These are phyloP conservation scores for Eucalyptus polybractea DNA, from an alignment of 345 rosid species.

Conservation along the genomic window DNA sequence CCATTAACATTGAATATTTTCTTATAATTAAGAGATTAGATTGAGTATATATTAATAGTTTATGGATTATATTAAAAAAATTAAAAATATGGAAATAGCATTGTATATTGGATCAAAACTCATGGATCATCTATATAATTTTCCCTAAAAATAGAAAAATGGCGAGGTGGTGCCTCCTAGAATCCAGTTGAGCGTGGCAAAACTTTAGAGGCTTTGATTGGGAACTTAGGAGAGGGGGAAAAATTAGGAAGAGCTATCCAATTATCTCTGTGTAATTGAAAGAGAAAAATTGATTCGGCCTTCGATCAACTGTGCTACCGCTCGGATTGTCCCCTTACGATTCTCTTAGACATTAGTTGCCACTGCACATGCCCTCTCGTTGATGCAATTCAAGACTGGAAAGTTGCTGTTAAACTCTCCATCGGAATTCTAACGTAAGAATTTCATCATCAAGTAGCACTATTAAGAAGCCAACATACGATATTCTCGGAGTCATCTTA, in stretches of 20 bases:
- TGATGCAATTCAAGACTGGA: neutral
- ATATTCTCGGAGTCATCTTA: no score
- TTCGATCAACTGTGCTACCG: neutral
- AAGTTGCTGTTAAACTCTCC: neutral
- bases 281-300: neutral
- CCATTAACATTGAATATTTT: neutral
- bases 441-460: no score
- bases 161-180: neutral
- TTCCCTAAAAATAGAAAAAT: neutral
- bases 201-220: neutral
- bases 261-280: neutral
- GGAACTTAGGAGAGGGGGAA: neutral
- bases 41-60: neutral
- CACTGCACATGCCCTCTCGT: neutral
- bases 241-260: neutral
- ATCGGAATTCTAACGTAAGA: neutral
- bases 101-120: neutral
- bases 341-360: neutral
- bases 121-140: neutral
- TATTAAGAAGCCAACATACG: no score
- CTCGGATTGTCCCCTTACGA: neutral
- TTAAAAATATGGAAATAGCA: rapidly evolving
- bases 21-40: neutral
- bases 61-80: neutral
- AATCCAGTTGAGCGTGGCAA: neutral